Evolutionary conservation across 306 rosid species (phyloP).

Genomic region (Rosa multiflora): DNA sequence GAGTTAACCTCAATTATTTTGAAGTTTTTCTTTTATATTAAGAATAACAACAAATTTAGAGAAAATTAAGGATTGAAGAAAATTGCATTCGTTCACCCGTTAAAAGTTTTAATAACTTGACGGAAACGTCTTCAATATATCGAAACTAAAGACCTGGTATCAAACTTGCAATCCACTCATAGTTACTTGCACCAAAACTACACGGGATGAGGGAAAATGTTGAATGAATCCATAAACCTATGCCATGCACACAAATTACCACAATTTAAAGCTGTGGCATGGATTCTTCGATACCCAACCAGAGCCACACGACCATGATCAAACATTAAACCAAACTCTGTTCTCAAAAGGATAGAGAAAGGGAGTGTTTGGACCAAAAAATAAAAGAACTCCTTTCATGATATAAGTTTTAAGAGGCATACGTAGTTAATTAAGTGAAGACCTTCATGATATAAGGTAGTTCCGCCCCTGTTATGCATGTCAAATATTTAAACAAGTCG

Average conservation of each 20-base stretch:
- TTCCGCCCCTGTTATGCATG: neutral
- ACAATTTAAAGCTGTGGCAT: neutral
- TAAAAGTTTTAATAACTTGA: neutral
- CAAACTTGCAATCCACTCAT: neutral
- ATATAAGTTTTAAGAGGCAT: too few species aligned
- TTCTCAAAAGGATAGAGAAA: slow-evolving; percentile 3
- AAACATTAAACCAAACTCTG: neutral
- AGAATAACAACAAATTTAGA: neutral
- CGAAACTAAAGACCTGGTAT: neutral
- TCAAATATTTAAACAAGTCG: neutral
- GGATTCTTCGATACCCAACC: slow-evolving; percentile 3
- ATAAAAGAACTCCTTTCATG: neutral
- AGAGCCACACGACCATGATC: neutral
- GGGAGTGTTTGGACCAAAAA: neutral
- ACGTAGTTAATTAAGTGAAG: too few species aligned
- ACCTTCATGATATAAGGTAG: too few species aligned
- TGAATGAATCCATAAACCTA: neutral
- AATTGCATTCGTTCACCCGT: neutral
- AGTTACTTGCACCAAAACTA: neutral
- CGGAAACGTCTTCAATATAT: neutral
- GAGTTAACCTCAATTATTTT: neutral
- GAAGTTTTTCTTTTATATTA: too few species aligned
- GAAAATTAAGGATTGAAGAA: too few species aligned
- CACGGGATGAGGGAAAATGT: neutral
- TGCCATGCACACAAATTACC: neutral